A percentile compares a stretch with the other conserved stretches of the same genome.
These are phyloP conservation scores for Paramecium octaurelia DNA, from an alignment of 73 alveolate species.

Conservation along the genomic window DNA sequence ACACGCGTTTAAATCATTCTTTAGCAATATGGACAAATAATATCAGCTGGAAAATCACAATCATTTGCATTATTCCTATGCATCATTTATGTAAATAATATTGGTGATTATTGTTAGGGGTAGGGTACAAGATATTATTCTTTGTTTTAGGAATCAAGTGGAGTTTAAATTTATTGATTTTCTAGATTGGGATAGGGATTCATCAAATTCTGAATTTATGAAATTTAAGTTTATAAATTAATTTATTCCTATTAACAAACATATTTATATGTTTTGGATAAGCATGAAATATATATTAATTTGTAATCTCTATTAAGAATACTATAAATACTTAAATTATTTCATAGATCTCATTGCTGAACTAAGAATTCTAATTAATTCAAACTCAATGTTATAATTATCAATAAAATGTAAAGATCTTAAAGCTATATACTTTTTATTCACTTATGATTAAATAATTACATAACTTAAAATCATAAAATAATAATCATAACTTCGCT, in stretches of 20 bases:
- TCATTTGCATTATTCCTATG: constrained; percentile 14
- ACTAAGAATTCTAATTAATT: background rate
- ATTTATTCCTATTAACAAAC: no score
- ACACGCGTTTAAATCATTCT: background rate
- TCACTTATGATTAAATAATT: background rate
- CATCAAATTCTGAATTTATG: background rate
- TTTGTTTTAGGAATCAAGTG: background rate
- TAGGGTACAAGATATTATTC: background rate
- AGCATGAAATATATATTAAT: no score
- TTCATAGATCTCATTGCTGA: no score
- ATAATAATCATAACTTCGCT: background rate
- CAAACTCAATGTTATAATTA: no score
- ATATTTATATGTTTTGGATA: no score
- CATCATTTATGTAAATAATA: background rate
- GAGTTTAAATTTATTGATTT: background rate
- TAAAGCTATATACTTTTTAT: no score
- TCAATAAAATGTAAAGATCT: background rate
- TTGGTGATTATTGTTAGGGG: background rate
- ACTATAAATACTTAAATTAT: no score
- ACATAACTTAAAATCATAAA: background rate
- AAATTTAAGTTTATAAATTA: background rate
- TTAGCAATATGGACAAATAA: background rate
- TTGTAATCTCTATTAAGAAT: background rate
- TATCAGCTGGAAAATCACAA: constrained; percentile 7
- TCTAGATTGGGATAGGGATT: background rate